Evolutionary conservation across 2,329 filamentous ascomycete species (phyloP).

Genomic region (Fusarium lyarnte): DNA sequence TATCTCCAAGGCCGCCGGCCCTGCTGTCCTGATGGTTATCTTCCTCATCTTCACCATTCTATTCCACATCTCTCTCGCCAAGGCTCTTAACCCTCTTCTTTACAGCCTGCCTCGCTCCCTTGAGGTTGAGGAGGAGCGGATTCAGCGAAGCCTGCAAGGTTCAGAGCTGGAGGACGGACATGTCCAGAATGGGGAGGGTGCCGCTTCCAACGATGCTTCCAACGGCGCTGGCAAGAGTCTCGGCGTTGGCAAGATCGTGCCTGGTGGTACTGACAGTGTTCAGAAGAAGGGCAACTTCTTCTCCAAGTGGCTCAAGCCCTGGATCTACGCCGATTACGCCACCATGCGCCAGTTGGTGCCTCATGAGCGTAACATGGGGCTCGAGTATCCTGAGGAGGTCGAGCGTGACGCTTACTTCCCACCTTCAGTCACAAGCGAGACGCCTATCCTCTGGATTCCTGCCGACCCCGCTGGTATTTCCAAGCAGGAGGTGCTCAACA

Average conservation of each 20-base stretch:
- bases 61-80: slow-evolving; percentile 77
- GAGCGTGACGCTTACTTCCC: slow-evolving; percentile 77
- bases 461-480: slow-evolving; percentile 75
- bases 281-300: slow-evolving; percentile 63
- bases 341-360: slow-evolving; percentile 78
- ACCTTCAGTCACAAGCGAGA: slow-evolving; percentile 69
- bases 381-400: slow-evolving; percentile 68
- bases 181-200: slow-evolving; percentile 17
- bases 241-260: slow-evolving; percentile 34
- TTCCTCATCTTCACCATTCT: slow-evolving; percentile 80
- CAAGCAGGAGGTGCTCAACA: slow-evolving; percentile 75
- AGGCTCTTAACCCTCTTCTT: slow-evolving; percentile 76
- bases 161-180: slow-evolving; percentile 42
- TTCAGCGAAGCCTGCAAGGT: slow-evolving; percentile 47
- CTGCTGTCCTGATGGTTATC: slow-evolving; percentile 77
- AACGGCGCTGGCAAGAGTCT: slow-evolving; percentile 31
- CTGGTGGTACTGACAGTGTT: slow-evolving; percentile 34
- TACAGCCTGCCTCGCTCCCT: slow-evolving; percentile 74
- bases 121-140: slow-evolving; percentile 53
- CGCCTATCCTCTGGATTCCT: slow-evolving; percentile 80
- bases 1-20: slow-evolving; percentile 72
- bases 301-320: slow-evolving; percentile 75
- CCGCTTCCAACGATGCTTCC: slow-evolving; percentile 18
- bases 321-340: slow-evolving; percentile 77
- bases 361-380: slow-evolving; percentile 56